Evolutionary conservation across 2,329 filamentous ascomycete species (phyloP).

Genomic region (Scedosporium boydii): DNA sequence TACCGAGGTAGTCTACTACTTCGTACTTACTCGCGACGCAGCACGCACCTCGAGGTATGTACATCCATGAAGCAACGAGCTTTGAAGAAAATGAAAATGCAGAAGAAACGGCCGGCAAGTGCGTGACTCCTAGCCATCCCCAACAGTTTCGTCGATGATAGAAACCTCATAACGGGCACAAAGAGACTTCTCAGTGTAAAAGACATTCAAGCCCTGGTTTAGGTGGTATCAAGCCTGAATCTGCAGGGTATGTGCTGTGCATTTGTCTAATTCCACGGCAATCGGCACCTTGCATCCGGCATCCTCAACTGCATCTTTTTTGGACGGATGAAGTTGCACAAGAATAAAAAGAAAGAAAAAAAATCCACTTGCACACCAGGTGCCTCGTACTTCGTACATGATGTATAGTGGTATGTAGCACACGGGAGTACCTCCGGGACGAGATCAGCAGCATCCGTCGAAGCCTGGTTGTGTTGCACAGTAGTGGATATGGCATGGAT

Average conservation of each 20-base stretch:
- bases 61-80: too few relatives aligned
- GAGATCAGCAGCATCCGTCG: background rate
- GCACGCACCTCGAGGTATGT: too few relatives aligned
- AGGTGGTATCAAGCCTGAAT: background rate
- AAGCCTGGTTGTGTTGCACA: background rate
- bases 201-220: background rate
- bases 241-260: slow-evolving; percentile 1
- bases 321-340: background rate
- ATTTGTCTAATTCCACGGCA: background rate
- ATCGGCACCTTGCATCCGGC: slow-evolving; percentile 2
- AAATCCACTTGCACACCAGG: background rate
- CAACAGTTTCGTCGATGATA: background rate
- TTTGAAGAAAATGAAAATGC: background rate
- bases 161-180: background rate
- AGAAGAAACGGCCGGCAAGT: background rate
- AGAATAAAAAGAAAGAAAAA: background rate
- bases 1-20: too few relatives aligned
- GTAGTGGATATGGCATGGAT: background rate
- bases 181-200: background rate
- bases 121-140: background rate
- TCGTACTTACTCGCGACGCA: too few relatives aligned
- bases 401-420: background rate
- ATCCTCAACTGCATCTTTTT: background rate
- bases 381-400: background rate
- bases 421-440: background rate